Conservation (phyloP, 106 monocot genomes). For the Triglochin maritima region DNA sequence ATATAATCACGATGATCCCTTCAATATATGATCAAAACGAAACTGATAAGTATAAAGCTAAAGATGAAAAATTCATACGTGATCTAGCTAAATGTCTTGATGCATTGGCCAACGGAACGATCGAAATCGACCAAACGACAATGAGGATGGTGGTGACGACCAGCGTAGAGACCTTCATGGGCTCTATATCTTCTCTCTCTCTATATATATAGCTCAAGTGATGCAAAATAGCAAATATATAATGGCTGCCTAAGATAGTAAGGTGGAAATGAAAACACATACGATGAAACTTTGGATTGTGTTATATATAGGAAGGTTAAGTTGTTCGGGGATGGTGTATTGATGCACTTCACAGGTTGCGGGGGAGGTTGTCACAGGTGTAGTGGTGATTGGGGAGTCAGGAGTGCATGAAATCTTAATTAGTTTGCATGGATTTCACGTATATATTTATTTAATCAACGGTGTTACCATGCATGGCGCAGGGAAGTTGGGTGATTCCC, state of each 20-base stretch:
- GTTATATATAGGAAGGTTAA: background rate
- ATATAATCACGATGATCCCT: background rate
- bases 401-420: no score
- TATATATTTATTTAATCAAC: no score
- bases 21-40: no score
- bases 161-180: background rate
- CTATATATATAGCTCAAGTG: background rate
- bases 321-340: background rate
- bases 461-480: no score
- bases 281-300: background rate
- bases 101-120: no score
- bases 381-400: no score
- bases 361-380: background rate
- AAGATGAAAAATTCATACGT: background rate
- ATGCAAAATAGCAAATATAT: background rate
- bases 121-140: background rate
- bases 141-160: background rate
- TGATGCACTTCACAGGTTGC: conserved; percentile 4
- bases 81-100: background rate
- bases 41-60: no score
- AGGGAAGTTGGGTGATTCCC: no score
- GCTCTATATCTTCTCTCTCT: background rate
- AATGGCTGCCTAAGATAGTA: background rate
- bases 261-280: background rate
- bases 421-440: no score